These are phyloP conservation scores for Picochlorum costavermella DNA, from an alignment of 139 green algal species.

Conservation along the genomic window DNA sequence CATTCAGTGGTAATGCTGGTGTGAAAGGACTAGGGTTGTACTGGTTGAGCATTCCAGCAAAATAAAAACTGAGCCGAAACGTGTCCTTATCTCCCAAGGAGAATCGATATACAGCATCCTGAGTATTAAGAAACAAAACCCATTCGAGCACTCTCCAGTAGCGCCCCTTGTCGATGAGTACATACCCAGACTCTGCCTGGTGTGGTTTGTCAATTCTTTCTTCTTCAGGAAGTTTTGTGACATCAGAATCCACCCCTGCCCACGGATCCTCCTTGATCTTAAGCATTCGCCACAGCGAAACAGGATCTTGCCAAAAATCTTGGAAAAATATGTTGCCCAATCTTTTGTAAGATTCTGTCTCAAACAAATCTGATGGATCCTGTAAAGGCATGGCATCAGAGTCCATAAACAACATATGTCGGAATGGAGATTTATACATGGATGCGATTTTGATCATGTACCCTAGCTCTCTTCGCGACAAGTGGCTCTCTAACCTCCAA, in stretches of 20 bases:
- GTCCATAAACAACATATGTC: constrained; percentile 26
- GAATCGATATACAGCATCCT: constrained; percentile 9
- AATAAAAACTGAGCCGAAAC: constrained; percentile 25
- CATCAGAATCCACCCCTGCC: no score
- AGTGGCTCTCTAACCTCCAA: neutral
- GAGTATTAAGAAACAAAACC: constrained; percentile 32
- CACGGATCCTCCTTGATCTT: neutral
- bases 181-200: neutral
- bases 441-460: constrained; percentile 21
- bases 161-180: neutral
- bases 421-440: constrained; percentile 17
- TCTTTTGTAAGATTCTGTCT: constrained; percentile 5
- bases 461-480: neutral
- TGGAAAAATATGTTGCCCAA: constrained; percentile 31
- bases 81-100: constrained; percentile 34
- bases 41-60: constrained; percentile 14
- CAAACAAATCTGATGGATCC: constrained; percentile 27
- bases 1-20: neutral
- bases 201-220: neutral
- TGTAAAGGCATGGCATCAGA: constrained; percentile 17
- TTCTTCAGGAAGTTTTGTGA: neutral
- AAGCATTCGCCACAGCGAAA: constrained; percentile 13
- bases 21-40: neutral
- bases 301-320: constrained; percentile 22
- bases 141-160: constrained; percentile 31